phyloP scores from a whole-genome alignment of 2,329 filamentous ascomycete species.

The Alternaria arbusti region DNA sequence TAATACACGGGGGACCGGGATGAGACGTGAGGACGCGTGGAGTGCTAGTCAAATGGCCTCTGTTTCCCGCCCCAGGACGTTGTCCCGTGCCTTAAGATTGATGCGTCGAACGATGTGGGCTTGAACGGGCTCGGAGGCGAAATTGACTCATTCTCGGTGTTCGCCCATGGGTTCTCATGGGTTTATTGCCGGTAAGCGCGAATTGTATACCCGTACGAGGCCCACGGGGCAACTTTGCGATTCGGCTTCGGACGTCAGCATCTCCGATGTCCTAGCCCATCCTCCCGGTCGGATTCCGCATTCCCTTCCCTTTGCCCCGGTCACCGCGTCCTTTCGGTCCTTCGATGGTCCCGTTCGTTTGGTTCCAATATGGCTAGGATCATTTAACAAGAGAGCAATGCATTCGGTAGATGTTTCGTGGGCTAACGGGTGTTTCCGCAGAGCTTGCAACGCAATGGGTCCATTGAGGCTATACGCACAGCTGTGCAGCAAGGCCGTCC shows the following conservation, averaged over 20 bases:
- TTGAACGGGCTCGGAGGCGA: neutral
- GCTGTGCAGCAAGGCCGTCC: conserved; percentile 76
- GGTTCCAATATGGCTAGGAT: neutral
- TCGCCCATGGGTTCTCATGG: neutral
- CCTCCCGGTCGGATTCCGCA: neutral
- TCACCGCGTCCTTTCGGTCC: neutral
- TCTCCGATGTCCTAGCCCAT: conserved; percentile 1
- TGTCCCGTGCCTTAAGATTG: neutral
- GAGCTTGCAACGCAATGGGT: conserved; percentile 71
- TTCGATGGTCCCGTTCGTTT: neutral
- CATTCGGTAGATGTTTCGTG: neutral
- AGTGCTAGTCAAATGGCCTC: neutral
- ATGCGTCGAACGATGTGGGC: conserved; percentile 5
- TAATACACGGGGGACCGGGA: conserved; percentile 5
- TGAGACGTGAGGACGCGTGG: neutral
- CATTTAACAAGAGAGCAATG: neutral
- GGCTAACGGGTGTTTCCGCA: conserved; percentile 17
- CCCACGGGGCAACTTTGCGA: neutral
- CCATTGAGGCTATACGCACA: conserved; percentile 74
- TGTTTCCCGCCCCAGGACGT: neutral
- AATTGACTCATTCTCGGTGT: neutral
- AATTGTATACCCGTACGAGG: conserved; percentile 1
- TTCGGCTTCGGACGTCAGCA: conserved; percentile 4
- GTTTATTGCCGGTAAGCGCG: neutral
- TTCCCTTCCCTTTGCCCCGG: neutral